Evolutionary conservation across 345 rosid species (phyloP), one percentile per base, ranked within the genome.

Genomic region (Nephelium lappaceum): DNA sequence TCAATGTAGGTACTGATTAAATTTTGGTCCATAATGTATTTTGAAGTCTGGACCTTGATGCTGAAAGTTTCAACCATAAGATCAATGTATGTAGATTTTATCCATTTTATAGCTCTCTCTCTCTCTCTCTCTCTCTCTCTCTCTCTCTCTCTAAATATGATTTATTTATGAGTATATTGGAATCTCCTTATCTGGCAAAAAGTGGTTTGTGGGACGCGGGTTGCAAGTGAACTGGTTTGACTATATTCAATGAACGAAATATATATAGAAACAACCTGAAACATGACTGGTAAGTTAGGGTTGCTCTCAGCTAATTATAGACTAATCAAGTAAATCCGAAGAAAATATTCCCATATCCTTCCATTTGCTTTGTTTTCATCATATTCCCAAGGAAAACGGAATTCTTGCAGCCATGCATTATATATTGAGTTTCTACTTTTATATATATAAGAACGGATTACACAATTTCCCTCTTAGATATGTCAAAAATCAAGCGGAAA

Each of bases 61-160:
- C 11, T 51, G 11, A 45, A 19, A 19, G 78, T 16, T 74, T n/a
- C 69, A 55, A 62, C 49, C 47, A 15, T 74, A 51, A n/a, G 60
- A 11, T 69, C 58, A 18, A 49, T 4, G 36, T 73, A 43, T 43
- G 25, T 11, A 8, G 69, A 43, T 6, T 36, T 11, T 15, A 53
- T 60, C 77, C 16, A 61, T 51, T 24, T 74, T 60, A 5, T 31
- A 31, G 36, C 36, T 31, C 36, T 31, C 36, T 31, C 36, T 31
- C 36, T 31, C 36, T 31, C 36, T 31, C 36, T 31, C 36, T 31
- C 36, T 31, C 36, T 31, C 36, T 31, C 36, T 31, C 36, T 19
- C 15, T 31, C 18, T 6, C 11, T 19, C 2, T 16, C 55, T 39
- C 23, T 16, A 41, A 8, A 57, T 18, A 57, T 57, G 24, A 19